Base-by-base conservation (phyloP, 345 rosid species). In the Jatropha curcas region DNA sequence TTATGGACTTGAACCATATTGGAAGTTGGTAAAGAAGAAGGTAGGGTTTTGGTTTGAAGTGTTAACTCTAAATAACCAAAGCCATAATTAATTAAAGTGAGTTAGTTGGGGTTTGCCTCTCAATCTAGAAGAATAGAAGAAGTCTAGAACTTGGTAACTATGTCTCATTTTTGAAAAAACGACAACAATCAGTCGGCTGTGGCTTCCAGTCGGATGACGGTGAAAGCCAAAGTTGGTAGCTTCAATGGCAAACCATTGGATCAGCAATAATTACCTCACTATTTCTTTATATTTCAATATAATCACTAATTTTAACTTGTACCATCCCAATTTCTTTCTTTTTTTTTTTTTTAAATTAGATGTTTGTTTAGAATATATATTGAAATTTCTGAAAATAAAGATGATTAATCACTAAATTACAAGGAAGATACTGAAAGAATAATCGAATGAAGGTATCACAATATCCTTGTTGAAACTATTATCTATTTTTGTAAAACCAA, bases 51-150 rank as follows among this genome's bases (percentile, higher is more conserved):
- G 7, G 7, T 35, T 35, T 35, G 7, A 35, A 35, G 3, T 53
- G 2, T 59, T 48, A 33, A 53, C 8, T 10, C 45, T n/a, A n/a
- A n/a, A n/a, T n/a, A n/a, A n/a, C 11, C 41, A 22, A 57, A 41
- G 67, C 65, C 63, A 65, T 20, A 62, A 24, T 0, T 35, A 35
- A 35, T 3, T 35, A 8, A n/a, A 39, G 43, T 6, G 41, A 28
- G 81, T 70, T 65, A 28, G 76, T 77, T 73, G 81, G 53, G 65
- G 67, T 71, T 65, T 27, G 16, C 19, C 73, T 60, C 60, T 76
- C 70, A 39, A 39, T n/a, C 24, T 28, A n/a, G n/a, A n/a, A n/a
- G n/a, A n/a, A n/a, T n/a, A n/a, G n/a, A n/a, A n/a, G 6, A 6
- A 8, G 46, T 67, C 59, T 30, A 33, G 30, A 68, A 68, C 13